phyloP scores from a whole-genome alignment of 2,329 filamentous ascomycete genomes.

The Calonectria hongkongensis region DNA sequence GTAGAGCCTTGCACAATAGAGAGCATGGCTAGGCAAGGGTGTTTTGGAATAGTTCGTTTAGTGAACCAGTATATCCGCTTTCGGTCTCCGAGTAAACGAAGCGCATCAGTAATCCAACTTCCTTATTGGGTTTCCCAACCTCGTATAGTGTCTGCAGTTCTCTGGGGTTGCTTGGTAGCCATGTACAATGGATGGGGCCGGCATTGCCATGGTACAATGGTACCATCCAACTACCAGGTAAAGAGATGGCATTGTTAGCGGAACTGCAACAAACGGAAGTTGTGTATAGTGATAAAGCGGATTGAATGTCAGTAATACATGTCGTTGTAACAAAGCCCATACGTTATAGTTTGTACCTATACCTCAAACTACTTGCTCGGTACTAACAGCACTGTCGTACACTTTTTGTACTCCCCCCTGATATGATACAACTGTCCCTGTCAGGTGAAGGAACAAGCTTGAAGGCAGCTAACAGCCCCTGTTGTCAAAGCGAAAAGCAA shows the following conservation, averaged over 20 bases:
- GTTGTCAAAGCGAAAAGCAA: neutral
- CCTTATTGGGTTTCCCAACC: neutral
- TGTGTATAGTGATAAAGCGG: neutral
- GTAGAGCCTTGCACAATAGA: neutral
- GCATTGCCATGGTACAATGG: neutral
- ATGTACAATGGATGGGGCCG: neutral
- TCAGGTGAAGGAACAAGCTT: neutral
- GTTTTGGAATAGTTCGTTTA: neutral
- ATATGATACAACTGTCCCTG: neutral
- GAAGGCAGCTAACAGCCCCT: neutral
- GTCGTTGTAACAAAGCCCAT: neutral
- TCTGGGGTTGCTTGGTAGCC: neutral
- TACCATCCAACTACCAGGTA: neutral
- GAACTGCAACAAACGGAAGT: neutral
- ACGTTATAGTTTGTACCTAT: neutral
- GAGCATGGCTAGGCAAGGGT: neutral
- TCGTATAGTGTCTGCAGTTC: neutral
- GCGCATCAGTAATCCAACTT: neutral
- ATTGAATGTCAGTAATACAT: neutral
- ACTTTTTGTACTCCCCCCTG: neutral
- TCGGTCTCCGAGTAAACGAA: neutral
- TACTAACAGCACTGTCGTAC: neutral
- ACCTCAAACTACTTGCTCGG: neutral
- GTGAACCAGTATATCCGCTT: neutral
- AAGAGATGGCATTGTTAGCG: neutral